These are phyloP conservation scores for Trapa bicornis DNA, from an alignment of 345 rosid species.

Conservation along the genomic window DNA sequence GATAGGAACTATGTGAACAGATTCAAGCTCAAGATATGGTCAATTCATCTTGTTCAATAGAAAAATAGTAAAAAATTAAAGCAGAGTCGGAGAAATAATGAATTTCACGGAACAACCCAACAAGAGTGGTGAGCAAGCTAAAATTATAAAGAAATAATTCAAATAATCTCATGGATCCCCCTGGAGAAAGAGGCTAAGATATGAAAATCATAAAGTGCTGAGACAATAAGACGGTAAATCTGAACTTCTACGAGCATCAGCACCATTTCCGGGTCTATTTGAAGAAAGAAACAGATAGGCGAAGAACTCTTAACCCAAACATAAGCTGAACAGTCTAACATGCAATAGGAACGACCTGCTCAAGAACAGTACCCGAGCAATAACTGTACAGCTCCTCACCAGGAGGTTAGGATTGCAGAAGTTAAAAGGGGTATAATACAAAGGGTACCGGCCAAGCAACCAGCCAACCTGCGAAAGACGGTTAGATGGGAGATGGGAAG, in stretches of 20 bases:
- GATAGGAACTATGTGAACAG: not conserved
- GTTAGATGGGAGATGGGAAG: not conserved
- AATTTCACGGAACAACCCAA: not conserved
- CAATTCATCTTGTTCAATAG: slow-evolving; percentile 3
- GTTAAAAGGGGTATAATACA: not conserved
- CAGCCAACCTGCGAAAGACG: not conserved
- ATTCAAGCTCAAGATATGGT: slow-evolving; percentile 20
- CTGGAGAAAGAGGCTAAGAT: not conserved
- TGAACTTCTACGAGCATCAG: not conserved
- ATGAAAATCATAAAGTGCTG: too few species aligned
- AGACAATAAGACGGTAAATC: not conserved
- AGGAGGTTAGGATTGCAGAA: not conserved
- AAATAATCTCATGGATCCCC: not conserved
- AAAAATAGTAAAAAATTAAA: not conserved
- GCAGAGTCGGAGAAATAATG: not conserved
- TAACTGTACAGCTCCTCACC: slow-evolving; percentile 22
- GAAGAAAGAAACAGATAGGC: not conserved
- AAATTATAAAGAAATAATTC: not conserved
- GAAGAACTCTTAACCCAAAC: not conserved
- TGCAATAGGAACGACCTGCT: not conserved
- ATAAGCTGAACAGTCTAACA: not conserved
- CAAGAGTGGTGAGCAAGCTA: too few species aligned
- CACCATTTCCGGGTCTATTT: too few species aligned
- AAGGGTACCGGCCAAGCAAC: not conserved
- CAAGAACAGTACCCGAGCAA: slow-evolving; percentile 14